Base-by-base conservation (phyloP, 768 basidiomycete species). In the Naematelia aurantialba region DNA sequence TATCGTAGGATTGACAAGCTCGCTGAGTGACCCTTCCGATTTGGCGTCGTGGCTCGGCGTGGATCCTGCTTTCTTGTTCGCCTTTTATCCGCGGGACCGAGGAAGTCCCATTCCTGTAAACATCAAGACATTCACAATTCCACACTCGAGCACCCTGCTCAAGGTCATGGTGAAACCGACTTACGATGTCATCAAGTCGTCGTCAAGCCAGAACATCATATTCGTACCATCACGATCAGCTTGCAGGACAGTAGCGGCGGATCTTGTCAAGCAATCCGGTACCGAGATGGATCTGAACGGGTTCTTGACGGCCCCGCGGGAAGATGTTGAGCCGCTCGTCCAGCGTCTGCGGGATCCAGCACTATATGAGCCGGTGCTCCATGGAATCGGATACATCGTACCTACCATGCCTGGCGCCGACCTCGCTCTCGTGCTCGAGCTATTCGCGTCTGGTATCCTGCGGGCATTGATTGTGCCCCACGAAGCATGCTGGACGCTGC, bases 81-180 rank as follows among this genome's bases (percentile, higher is more conserved):
- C 83, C 72, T 96, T 99, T 81, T 81, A 84, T 4, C 88, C 93
- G 1, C 83, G 81, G 45, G 87, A 91, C 68, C 85, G 93, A 34
- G 89, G 91, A 59, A 88, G 90, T 66, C 82, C 89, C 0, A 79
- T 98, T 19, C 79, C 80, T 5, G 82, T 85, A 27, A 82, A 83
- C 17, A 82, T 85, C 12, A 85, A 88, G 55, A 83, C 89, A 0
- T 97, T 94, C 78, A 87, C 85, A 17, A 87, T 91, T 46, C 84
- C 91, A 0, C 85, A 91, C 67, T 96, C 93, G 3, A 82, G 87
- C 0, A 85, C 89, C 0, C 81, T 98, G 19, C 86, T 91, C 78
- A 93, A 92, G 69, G 83, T 86, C 1, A 96, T 98, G 87, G 84
- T 88, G 48, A 93, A 91, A 73, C 91, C 94, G 2, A 85, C 87